Base-by-base conservation (phyloP, 441 rosid genomes). In the Macaranga tanarius region DNA sequence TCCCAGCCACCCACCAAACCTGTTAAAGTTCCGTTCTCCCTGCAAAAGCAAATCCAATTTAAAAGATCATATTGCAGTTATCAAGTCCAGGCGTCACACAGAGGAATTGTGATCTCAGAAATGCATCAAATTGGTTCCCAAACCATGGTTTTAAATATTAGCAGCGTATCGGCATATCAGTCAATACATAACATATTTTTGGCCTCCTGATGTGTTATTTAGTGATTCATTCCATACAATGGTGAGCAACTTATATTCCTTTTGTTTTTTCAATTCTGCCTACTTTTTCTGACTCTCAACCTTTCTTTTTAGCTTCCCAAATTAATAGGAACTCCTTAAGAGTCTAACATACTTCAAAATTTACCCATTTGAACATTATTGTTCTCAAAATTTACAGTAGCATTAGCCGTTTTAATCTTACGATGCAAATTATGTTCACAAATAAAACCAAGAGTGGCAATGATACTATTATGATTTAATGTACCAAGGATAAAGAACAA, bases 1-100 rank as follows among this genome's bases (percentile, higher is more conserved):
- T 74, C 99, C 99, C 67, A 95, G 87, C 98, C 98, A 95, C 58
- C 97, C 97, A 80, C 99, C 95, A 84, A 93, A 93, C 78, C 97
- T 86, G 78, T 95, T 95, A 84, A 84, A 91, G 80, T 95, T 95
- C 42, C 95, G 79, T 80, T 95, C 99, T 67, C 99, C 99, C 99
- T 95, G 89, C 73, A 81, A 74, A 75, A 12, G 10, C 20, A 48
- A 58, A 13, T 51, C 34, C n/a, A 56, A 66, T 31, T 0, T 44
- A 51, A 42, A 51, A 70, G 54, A 26, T 52, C 40, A 70, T 58
- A 65, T 73, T 44, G 47, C 52, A 51, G 34, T 25, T 51, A 61
- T 31, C 64, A 67, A 54, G 34, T 13, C 65, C 13, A 69, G 20
- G 44, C 25, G 25, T 28, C 50, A 12, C 67, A 2, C 7, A 16